Evolutionary conservation across 129 eudicot species (phyloP).

Genomic region (Helianthus annuus): HanXRQr2.0-SUNRISE NC_035435.2:162487568-162488067

Average conservation of each 20-base stretch:
- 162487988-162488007: no score
- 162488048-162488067: constrained; percentile 28
- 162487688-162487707: background rate
- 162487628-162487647: constrained; percentile 36
- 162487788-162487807: background rate
- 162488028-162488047: constrained; percentile 7
- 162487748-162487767: constrained; percentile 38
- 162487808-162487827: background rate
- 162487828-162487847: no score
- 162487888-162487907: no score
- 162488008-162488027: no score
- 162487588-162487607: constrained; percentile 1
- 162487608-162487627: constrained; percentile 23
- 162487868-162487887: no score
- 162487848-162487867: no score
- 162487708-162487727: constrained; percentile 16
- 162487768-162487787: constrained; percentile 19
- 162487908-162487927: no score
- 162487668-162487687: background rate
- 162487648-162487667: constrained; percentile 26
- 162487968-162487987: no score
- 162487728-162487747: constrained; percentile 39
- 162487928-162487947: no score
- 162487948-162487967: no score
- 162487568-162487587: background rate